Evolutionary conservation across 331 rosid species (phyloP).

Genomic region (Dryas integrifolia): DNA sequence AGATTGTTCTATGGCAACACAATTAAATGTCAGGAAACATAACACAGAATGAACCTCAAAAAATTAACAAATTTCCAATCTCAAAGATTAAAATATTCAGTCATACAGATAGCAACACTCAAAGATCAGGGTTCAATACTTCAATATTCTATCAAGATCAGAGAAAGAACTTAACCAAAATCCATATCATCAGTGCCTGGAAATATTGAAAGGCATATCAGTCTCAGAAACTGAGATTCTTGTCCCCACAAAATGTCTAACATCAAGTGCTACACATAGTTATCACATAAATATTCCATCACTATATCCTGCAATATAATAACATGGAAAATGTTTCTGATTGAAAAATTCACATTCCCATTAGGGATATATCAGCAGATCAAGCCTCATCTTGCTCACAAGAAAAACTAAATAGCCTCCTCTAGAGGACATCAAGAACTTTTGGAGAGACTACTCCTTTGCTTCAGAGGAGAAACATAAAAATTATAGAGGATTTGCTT

Average conservation of each 20-base stretch:
- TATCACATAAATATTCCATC: background rate
- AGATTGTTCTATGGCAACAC: constrained; percentile 67
- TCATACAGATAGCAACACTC: background rate
- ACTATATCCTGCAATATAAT: too few relatives aligned
- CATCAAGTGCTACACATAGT: background rate
- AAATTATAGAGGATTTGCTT: background rate
- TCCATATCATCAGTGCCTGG: background rate
- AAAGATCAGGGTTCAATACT: background rate
- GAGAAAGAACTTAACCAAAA: background rate
- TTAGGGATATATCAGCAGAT: too few relatives aligned
- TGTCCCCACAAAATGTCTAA: background rate
- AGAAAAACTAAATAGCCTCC: background rate
- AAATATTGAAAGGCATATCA: background rate
- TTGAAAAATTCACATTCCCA: too few relatives aligned
- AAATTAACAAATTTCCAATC: background rate
- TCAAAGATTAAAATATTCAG: background rate
- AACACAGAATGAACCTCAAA: background rate
- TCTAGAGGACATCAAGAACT: background rate
- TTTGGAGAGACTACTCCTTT: background rate
- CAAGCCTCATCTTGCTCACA: too few relatives aligned
- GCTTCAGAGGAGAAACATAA: background rate
- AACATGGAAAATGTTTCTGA: too few relatives aligned
- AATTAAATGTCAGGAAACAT: constrained; percentile 38
- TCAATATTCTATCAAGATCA: background rate
- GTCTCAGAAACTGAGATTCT: background rate